phyloP scores from a whole-genome alignment of 805 yeast genomes.

The Wickerhamiella occidentalis region DNA sequence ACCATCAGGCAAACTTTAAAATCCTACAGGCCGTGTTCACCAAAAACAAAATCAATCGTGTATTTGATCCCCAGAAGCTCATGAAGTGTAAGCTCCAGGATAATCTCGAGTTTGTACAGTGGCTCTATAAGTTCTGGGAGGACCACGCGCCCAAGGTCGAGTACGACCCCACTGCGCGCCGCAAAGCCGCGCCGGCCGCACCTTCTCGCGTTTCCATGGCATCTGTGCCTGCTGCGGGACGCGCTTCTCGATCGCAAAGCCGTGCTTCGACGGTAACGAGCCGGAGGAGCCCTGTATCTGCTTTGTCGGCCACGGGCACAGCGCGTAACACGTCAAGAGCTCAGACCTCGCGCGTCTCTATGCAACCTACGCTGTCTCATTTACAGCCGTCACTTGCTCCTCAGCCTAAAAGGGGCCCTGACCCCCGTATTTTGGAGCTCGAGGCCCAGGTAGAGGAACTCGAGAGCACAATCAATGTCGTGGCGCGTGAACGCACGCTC shows the following conservation, averaged over 20 bases:
- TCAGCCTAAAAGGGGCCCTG: conserved; percentile 2
- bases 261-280: conserved; percentile 2
- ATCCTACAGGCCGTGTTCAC: conserved; percentile 71
- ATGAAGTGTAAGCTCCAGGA: conserved; percentile 87
- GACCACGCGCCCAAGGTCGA: conserved; percentile 55
- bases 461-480: conserved; percentile 47
- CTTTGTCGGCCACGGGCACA: conserved; percentile 4
- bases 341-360: conserved; percentile 14
- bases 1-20: conserved; percentile 69
- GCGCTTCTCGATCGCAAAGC: conserved; percentile 1
- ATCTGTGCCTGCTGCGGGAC: conserved; percentile 2
- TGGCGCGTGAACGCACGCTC: conserved; percentile 66
- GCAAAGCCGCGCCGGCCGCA: conserved; percentile 29
- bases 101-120: conserved; percentile 85
- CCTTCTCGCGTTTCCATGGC: not conserved
- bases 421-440: conserved; percentile 25
- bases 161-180: conserved; percentile 58
- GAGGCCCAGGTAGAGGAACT: conserved; percentile 34
- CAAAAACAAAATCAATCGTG: conserved; percentile 55
- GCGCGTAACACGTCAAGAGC: conserved; percentile 7
- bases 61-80: conserved; percentile 68
- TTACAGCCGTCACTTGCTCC: not conserved
- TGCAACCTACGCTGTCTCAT: conserved; percentile 14
- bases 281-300: conserved; percentile 11
- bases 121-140: conserved; percentile 76